Evolutionary conservation across 2,329 filamentous ascomycete genomes (phyloP).

Genomic region (Colletotrichum sp.): DNA sequence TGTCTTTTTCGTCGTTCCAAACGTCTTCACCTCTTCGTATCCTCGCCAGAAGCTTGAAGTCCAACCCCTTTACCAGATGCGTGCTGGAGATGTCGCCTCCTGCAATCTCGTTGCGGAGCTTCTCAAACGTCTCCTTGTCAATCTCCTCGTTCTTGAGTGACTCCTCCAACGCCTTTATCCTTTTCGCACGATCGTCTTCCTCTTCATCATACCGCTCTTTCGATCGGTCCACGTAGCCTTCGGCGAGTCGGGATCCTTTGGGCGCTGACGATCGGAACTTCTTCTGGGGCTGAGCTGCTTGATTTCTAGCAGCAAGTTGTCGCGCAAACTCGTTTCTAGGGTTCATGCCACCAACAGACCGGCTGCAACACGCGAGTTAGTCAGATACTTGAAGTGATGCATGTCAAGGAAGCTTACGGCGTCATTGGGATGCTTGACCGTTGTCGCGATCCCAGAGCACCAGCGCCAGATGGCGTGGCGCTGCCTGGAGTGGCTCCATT

Average conservation of each 20-base stretch:
- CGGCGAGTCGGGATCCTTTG: conserved; percentile 79
- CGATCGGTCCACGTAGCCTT: conserved; percentile 85
- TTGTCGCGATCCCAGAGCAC: conserved; percentile 76
- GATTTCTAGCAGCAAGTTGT: conserved; percentile 79
- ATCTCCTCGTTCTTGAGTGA: conserved; percentile 85
- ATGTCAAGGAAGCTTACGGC: conserved; percentile 62
- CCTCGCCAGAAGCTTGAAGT: conserved; percentile 79
- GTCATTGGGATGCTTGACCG: conserved; percentile 92
- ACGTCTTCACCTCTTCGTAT: conserved; percentile 74
- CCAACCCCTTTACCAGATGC: conserved; percentile 90
- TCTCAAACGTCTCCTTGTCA: conserved; percentile 79
- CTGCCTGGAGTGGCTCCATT: conserved; percentile 49
- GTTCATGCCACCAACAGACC: conserved; percentile 61
- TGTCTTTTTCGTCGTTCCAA: conserved; percentile 41
- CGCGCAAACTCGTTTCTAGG: conserved; percentile 76
- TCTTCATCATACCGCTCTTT: conserved; percentile 63
- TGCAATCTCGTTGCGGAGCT: conserved; percentile 75
- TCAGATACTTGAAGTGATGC: no score
- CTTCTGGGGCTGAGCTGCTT: conserved; percentile 63
- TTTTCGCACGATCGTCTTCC: conserved; percentile 61
- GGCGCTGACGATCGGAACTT: conserved; percentile 81
- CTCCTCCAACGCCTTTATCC: conserved; percentile 81
- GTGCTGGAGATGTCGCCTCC: conserved; percentile 83
- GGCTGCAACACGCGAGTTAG: conserved; percentile 50
- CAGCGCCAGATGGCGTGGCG: conserved; percentile 29